These are phyloP conservation scores for Globisporangium iwayamae DNA, from an alignment of 352 stramenopile species.

Conservation along the genomic window DNA sequence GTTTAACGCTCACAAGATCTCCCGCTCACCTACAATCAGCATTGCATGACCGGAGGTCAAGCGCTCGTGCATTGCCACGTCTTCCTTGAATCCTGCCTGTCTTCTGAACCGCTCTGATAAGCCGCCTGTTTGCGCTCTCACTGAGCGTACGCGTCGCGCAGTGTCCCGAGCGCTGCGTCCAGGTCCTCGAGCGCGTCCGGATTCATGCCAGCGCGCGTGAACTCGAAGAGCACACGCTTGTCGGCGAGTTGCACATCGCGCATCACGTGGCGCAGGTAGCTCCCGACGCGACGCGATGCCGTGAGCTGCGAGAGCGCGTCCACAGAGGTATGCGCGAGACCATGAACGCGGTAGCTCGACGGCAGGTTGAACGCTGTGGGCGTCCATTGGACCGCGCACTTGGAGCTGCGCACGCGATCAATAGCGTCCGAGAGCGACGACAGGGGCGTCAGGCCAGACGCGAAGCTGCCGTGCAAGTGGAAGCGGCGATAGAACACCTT, in stretches of 20 bases:
- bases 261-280: constrained; percentile 43
- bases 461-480: constrained; percentile 49
- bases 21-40: no score
- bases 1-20: no score
- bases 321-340: constrained; percentile 22
- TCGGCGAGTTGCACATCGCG: constrained; percentile 35
- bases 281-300: constrained; percentile 34
- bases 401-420: constrained; percentile 24
- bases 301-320: constrained; percentile 48
- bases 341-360: constrained; percentile 9
- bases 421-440: constrained; percentile 19
- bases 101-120: no score
- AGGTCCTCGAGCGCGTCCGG: constrained; percentile 63
- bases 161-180: constrained; percentile 32
- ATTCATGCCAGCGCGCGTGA: constrained; percentile 69
- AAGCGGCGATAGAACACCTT: constrained; percentile 43
- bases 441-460: constrained; percentile 17
- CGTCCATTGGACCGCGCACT: constrained; percentile 42
- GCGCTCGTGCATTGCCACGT: no score
- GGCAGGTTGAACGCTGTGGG: constrained; percentile 8
- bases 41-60: no score
- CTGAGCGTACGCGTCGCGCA: constrained; percentile 44
- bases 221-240: constrained; percentile 71
- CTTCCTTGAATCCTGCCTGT: no score
- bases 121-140: background rate